Evolutionary conservation across 2,329 filamentous ascomycete species (phyloP).

Genomic region (Zymoseptoria brevis): DNA sequence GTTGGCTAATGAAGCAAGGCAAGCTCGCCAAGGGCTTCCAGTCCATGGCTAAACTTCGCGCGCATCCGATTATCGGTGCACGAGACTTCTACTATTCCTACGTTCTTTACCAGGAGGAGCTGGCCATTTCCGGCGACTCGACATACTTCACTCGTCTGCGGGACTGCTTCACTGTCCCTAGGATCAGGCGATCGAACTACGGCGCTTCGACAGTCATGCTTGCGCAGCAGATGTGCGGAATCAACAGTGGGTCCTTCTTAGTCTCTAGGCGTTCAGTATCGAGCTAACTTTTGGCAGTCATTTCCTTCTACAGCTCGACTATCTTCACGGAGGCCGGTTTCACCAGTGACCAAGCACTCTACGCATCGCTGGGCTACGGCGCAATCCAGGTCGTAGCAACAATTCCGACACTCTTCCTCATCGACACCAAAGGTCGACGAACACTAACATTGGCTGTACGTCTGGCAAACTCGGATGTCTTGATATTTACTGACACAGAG

Average conservation of each 20-base stretch:
- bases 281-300: slow-evolving; percentile 21
- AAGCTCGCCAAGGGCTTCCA: slow-evolving; percentile 40
- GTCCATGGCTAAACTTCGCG: slow-evolving; percentile 43
- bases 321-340: slow-evolving; percentile 34
- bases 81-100: slow-evolving; percentile 48
- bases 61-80: slow-evolving; percentile 46
- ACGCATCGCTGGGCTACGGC: slow-evolving; percentile 38
- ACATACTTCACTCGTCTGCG: slow-evolving; percentile 37
- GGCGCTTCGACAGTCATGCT: slow-evolving; percentile 31
- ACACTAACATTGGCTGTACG: slow-evolving; percentile 28
- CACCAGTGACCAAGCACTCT: slow-evolving; percentile 30
- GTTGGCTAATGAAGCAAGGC: slow-evolving; percentile 45
- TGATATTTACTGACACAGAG: slow-evolving; percentile 17
- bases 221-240: slow-evolving; percentile 30
- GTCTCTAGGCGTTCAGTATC: background rate
- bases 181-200: slow-evolving; percentile 38
- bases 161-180: slow-evolving; percentile 43
- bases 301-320: slow-evolving; percentile 32
- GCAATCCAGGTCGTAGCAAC: slow-evolving; percentile 40
- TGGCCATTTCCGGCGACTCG: slow-evolving; percentile 30
- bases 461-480: background rate
- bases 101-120: slow-evolving; percentile 30
- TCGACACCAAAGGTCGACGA: slow-evolving; percentile 39
- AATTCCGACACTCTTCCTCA: slow-evolving; percentile 39
- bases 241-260: slow-evolving; percentile 21